Percentiles rank a stretch among this genome's conserved stretches.
Evolutionary conservation across 768 basidiomycete species (phyloP).

Genomic region (Omphalotus guepiniiformis): DNA sequence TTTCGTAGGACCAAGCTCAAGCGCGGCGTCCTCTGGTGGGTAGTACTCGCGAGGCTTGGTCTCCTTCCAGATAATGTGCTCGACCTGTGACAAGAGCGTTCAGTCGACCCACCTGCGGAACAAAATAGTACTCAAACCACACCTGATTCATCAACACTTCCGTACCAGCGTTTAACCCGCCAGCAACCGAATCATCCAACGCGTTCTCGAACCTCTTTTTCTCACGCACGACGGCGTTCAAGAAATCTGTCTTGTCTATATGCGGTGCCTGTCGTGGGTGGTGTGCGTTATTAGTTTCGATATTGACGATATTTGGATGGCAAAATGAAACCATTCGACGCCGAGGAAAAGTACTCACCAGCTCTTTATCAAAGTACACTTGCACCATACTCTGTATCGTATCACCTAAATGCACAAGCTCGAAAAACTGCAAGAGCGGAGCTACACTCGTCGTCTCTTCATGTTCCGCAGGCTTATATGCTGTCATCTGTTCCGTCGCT

Average conservation of each 20-base stretch:
- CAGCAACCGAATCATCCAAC: slow-evolving; percentile 91
- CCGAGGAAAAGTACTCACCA: slow-evolving; percentile 48
- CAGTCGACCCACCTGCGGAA: slow-evolving; percentile 1
- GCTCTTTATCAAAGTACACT: slow-evolving; percentile 96
- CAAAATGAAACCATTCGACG: slow-evolving; percentile 8
- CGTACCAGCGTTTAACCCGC: slow-evolving; percentile 91
- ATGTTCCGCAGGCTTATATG: slow-evolving; percentile 88
- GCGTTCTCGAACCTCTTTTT: slow-evolving; percentile 95
- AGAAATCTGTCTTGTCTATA: slow-evolving; percentile 90
- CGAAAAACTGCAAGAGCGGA: slow-evolving; percentile 94
- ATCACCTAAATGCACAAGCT: slow-evolving; percentile 94
- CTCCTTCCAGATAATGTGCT: slow-evolving; percentile 82
- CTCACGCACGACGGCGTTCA: slow-evolving; percentile 90
- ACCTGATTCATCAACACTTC: slow-evolving; percentile 95
- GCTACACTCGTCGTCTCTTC: slow-evolving; percentile 80
- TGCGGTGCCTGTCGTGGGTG: slow-evolving; percentile 87
- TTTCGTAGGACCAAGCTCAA: slow-evolving; percentile 82
- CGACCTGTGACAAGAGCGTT: too few relatives aligned
- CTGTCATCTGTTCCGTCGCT: slow-evolving; percentile 84
- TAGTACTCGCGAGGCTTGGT: slow-evolving; percentile 89
- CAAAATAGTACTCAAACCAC: too few relatives aligned
- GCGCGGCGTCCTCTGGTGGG: slow-evolving; percentile 70
- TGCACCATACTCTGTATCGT: slow-evolving; percentile 98
- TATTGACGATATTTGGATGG: not conserved
- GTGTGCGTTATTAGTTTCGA: too few relatives aligned